phyloP scores from a whole-genome alignment of 495 filamentous ascomycete species.

The Niebla homalea region DNA sequence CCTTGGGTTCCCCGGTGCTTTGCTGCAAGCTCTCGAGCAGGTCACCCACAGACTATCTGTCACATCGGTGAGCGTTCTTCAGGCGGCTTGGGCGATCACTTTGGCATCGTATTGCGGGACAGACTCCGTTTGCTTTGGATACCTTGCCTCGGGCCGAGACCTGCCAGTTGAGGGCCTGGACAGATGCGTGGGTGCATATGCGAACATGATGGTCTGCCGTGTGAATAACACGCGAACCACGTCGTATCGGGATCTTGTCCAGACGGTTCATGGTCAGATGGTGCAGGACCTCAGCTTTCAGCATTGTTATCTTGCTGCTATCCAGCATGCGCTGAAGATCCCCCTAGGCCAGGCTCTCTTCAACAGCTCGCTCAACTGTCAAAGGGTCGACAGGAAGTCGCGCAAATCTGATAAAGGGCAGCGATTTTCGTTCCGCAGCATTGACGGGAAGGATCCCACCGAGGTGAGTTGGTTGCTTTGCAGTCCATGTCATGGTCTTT shows the following conservation, averaged over 20 bases:
- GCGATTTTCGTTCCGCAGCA: too few species aligned
- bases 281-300: constrained; percentile 25
- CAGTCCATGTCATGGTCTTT: too few species aligned
- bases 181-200: background rate
- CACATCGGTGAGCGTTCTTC: background rate
- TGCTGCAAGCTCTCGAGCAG: too few species aligned
- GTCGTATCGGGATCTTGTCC: background rate
- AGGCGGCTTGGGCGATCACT: background rate
- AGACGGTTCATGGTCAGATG: constrained; percentile 20
- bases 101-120: background rate
- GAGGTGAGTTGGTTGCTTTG: too few species aligned
- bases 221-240: background rate
- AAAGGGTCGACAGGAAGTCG: background rate
- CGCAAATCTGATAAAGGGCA: background rate
- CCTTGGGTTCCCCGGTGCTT: too few species aligned
- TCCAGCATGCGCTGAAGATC: constrained; percentile 28
- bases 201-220: background rate
- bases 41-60: too few species aligned
- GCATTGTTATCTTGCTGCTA: constrained; percentile 24
- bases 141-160: background rate
- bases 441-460: too few species aligned
- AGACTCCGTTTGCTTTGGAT: background rate
- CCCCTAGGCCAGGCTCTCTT: background rate
- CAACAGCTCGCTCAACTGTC: background rate
- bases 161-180: background rate